Base-by-base conservation (phyloP, 345 rosid species). In the Citrus inodora region DNA sequence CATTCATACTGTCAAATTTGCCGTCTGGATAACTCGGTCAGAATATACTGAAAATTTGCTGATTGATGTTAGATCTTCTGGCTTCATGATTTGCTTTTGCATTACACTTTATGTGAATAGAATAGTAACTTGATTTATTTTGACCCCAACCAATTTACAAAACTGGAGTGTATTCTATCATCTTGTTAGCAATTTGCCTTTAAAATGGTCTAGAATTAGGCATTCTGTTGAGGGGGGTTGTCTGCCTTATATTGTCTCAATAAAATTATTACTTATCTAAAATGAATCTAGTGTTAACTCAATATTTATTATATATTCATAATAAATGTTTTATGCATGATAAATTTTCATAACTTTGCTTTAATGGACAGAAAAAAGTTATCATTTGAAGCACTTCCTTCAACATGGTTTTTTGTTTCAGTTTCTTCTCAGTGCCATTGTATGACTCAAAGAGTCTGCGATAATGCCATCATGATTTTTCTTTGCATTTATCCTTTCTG, bases 51-150 rank as follows among this genome's bases (percentile, higher is more conserved):
- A 46, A 62, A 22, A 30, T 64, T 32, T 48, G 3, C n/a, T 14
- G 48, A 53, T 16, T 66, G 10, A 30, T 27, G 0, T 22, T 46
- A 40, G 51, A 51, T 76, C 38, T 19, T 55, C 25, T 67, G 33
- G 55, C 24, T 76, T 21, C 19, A 28, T 76, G 72, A 76, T 53
- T 76, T 32, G 6, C 65, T 66, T 76, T 66, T 33, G 53, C 28
- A 11, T 33, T 62, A 71, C 30, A 40, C 24, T 6, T 30, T 33
- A 63, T 5, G 66, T 32, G 71, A n/a, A 24, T 62, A n/a, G 33
- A 59, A 30, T 14, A 33, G 16, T 24, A n/a, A 7, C 22, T 69
- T 69, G 58, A 25, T 24, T 69, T 69, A 24, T 69, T n/a, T 42
- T 69, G 58, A 46, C 22, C 16, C 48, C 58, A 69, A 69, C 8